Base-by-base conservation (phyloP, 305 asterid species). In the Fraxinus albicans region DNA sequence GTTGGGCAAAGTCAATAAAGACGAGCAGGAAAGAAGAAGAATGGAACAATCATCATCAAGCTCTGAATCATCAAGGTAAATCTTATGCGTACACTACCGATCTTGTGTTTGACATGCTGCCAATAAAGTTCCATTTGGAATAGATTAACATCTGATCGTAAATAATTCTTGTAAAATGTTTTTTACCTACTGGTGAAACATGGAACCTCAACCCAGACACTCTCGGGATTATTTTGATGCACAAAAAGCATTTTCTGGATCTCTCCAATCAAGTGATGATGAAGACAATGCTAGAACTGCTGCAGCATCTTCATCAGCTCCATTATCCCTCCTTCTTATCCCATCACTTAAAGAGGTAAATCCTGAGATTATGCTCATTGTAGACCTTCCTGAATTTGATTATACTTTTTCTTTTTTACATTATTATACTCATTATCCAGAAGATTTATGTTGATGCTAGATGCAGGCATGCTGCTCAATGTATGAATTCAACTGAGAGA, bases 331-430 rank as follows among this genome's bases (percentile, higher is more conserved):
- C 80, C 96, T 95, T 83, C 82, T 93, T 67, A 86, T 91, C 80
- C 98, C 98, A 83, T 92, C 98, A 33, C 87, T 95, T 84, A 93
- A 91, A 92, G 98, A 95, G 88, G 98, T 93, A 88, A 67, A 90
- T 79, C 67, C 47, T 21, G 33, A 65, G 65, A 36, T 80, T 67
- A 15, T n/a, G 3, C 65, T 80, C 23, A 70, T 23, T 50, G 40
- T 50, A 10, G 34, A 38, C 47, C 47, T 74, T 78, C 79, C 73
- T 65, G 77, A 63, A 36, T 79, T 27, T 67, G 74, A 67, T 67
- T 67, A 13, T 27, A 27, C 36, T 27, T 67, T 63, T 21, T 53
- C 65, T 1, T 53, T 58, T 21, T 63, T 21, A 63, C 72, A 15
- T 40, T 36, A 53, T 77, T 34, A 25, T 31, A 36, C 79, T 40